A percentile compares a stretch with the other conserved stretches of the same genome.
Evolutionary conservation across 345 rosid genomes (phyloP).

Genomic region (Populus simonii): DNA sequence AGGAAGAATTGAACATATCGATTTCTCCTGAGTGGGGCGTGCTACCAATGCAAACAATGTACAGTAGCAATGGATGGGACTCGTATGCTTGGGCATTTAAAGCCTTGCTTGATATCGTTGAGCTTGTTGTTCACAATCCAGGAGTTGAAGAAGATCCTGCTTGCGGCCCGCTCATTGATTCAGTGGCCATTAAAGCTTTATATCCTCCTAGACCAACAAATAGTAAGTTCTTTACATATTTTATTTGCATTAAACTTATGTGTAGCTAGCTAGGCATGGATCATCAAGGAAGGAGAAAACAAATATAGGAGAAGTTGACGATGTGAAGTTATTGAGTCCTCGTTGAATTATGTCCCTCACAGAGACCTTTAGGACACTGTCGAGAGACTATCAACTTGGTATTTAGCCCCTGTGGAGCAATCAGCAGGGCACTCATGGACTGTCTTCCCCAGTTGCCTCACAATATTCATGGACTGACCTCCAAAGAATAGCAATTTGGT

Average conservation of each 20-base stretch:
- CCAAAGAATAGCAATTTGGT: not conserved
- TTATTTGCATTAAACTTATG: not conserved
- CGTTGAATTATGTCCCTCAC: not conserved
- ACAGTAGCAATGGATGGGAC: constrained; percentile 40
- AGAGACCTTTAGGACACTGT: too few relatives aligned
- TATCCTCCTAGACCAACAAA: constrained; percentile 31
- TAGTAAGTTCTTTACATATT: constrained; percentile 15
- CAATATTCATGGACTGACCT: not conserved
- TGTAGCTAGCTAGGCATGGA: not conserved
- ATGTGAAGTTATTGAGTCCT: not conserved
- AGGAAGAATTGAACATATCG: constrained; percentile 22
- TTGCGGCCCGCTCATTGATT: constrained; percentile 37
- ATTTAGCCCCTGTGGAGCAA: not conserved
- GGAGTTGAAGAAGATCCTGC: constrained; percentile 45
- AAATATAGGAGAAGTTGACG: not conserved
- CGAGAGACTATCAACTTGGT: too few relatives aligned
- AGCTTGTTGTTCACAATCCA: constrained; percentile 33
- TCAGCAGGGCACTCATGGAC: not conserved
- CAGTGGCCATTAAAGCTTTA: constrained; percentile 23
- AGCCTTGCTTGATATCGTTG: constrained; percentile 13
- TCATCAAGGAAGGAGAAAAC: not conserved
- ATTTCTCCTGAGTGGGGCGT: constrained; percentile 35
- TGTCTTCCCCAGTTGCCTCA: not conserved
- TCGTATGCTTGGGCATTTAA: constrained; percentile 36
- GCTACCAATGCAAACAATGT: constrained; percentile 36